A percentile compares a stretch with the other conserved stretches of the same genome.
Evolutionary conservation across 306 rosid genomes (phyloP).

Genomic region (Sindora glabra): DNA sequence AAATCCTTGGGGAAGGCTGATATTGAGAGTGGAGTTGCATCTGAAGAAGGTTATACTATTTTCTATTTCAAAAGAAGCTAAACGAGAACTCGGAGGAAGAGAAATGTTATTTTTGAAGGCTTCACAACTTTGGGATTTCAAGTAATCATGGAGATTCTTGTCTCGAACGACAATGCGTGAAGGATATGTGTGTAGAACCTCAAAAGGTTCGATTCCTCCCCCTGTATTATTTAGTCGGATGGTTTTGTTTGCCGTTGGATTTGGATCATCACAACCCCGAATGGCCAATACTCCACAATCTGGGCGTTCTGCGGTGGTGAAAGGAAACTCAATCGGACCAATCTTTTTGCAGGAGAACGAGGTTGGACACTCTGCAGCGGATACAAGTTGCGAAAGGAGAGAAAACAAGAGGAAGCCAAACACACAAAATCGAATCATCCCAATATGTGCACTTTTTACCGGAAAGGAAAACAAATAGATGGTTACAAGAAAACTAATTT

Average conservation of each 20-base stretch:
- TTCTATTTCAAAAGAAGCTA: background rate
- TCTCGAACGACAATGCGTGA: background rate
- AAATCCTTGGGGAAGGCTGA: background rate
- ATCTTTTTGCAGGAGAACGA: conserved; percentile 10
- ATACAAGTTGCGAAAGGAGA: background rate
- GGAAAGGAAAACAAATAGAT: background rate
- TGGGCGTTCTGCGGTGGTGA: conserved; percentile 16
- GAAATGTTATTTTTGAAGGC: background rate
- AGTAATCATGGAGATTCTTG: background rate
- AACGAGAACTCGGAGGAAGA: conserved; percentile 1
- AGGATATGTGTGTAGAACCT: background rate
- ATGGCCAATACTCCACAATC: conserved; percentile 19
- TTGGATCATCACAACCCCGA: background rate
- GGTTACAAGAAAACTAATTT: background rate
- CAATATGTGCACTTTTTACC: background rate
- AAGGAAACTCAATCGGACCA: conserved; percentile 19
- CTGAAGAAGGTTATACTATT: conserved; percentile 11
- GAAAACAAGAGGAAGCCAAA: background rate
- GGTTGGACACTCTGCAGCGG: conserved; percentile 5
- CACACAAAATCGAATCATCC: conserved; percentile 8
- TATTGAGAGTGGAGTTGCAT: conserved; percentile 2
- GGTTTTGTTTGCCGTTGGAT: background rate
- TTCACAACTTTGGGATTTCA: background rate
- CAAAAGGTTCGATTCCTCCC: rapidly evolving
- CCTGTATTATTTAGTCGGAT: conserved; percentile 22